These are phyloP conservation scores for Paraglomus occultum DNA, from an alignment of 192 early-diverging fungal genomes.

Conservation along the genomic window DNA sequence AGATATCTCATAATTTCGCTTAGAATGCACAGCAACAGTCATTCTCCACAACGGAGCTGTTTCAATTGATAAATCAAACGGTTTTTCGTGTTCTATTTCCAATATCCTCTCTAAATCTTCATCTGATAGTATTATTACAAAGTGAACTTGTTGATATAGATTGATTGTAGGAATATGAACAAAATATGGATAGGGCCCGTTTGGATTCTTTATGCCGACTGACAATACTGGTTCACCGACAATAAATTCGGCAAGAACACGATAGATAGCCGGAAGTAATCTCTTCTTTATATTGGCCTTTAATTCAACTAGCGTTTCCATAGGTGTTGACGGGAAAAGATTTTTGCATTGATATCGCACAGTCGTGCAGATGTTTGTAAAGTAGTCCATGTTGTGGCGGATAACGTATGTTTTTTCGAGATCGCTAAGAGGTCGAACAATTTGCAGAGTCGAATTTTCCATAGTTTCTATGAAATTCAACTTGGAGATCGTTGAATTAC, in stretches of 20 bases:
- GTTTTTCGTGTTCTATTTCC: slow-evolving; percentile 7
- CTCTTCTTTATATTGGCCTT: not conserved
- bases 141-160: not conserved
- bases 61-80: not conserved
- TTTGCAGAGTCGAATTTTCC: no score
- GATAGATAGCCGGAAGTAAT: not conserved
- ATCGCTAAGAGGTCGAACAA: slow-evolving; percentile 4
- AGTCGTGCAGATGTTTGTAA: not conserved
- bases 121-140: not conserved
- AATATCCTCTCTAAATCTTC: not conserved
- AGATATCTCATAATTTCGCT: not conserved
- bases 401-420: slow-evolving; percentile 6
- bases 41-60: slow-evolving; percentile 14
- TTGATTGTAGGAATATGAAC: not conserved
- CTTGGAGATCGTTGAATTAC: no score
- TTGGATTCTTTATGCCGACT: not conserved
- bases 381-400: not conserved
- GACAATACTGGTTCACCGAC: not conserved
- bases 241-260: not conserved
- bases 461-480: no score
- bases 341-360: slow-evolving; percentile 3
- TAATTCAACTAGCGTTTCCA: not conserved
- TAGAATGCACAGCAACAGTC: not conserved
- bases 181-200: not conserved
- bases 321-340: not conserved